These are phyloP conservation scores for Pythium aristosporum DNA, from an alignment of 352 stramenopile genomes.

Conservation along the genomic window DNA sequence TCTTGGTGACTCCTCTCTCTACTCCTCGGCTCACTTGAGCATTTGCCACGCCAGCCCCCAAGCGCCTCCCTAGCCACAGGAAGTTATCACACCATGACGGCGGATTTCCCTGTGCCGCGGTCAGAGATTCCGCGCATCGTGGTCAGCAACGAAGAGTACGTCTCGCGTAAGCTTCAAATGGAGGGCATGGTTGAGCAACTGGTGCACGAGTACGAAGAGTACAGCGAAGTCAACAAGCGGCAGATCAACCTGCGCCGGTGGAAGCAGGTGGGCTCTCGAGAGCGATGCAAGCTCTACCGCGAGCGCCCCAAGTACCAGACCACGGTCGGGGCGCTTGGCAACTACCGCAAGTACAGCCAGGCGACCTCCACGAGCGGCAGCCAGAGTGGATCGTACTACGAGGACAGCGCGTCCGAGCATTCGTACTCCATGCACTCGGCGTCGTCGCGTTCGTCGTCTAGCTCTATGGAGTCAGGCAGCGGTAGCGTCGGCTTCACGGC, in stretches of 20 bases:
- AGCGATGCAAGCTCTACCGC: slow-evolving; percentile 27
- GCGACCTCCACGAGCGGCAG: not conserved
- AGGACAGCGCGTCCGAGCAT: slow-evolving; percentile 12
- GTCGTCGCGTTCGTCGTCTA: not conserved
- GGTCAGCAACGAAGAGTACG: slow-evolving; percentile 22
- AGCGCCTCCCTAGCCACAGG: too few relatives aligned
- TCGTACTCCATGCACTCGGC: slow-evolving; percentile 16
- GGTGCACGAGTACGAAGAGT: slow-evolving; percentile 32
- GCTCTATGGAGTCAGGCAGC: slow-evolving; percentile 2
- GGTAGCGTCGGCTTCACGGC: not conserved
- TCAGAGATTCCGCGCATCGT: slow-evolving; percentile 31
- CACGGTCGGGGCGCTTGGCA: slow-evolving; percentile 12
- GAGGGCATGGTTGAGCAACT: slow-evolving; percentile 35
- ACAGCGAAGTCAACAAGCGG: slow-evolving; percentile 27
- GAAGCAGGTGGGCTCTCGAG: slow-evolving; percentile 25
- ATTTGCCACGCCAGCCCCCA: too few relatives aligned
- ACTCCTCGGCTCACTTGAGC: too few relatives aligned
- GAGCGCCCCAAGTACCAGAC: slow-evolving; percentile 27
- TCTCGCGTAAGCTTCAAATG: slow-evolving; percentile 22
- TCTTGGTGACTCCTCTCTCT: too few relatives aligned
- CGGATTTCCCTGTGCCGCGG: slow-evolving; percentile 36
- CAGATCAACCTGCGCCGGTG: slow-evolving; percentile 27
- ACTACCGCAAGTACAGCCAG: slow-evolving; percentile 12
- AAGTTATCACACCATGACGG: slow-evolving; percentile 29
- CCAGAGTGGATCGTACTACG: not conserved